Conservation (phyloP, 129 eudicot species). For the Ambrosia trifida region DNA sequence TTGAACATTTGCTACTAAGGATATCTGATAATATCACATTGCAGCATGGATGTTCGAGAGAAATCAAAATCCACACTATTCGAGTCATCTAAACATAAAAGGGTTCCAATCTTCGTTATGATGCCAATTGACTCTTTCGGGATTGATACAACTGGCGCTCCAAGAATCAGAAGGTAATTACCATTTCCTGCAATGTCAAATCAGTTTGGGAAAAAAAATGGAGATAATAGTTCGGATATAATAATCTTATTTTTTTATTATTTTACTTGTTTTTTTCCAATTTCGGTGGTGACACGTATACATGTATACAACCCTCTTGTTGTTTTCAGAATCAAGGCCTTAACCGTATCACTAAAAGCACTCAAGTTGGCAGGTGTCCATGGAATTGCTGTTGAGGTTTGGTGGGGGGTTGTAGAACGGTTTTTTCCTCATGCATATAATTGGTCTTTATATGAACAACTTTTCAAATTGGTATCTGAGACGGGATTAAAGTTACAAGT, state of each 20-base stretch:
- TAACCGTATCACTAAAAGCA: conserved; percentile 63
- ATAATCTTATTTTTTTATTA: conserved; percentile 2
- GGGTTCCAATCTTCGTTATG: conserved; percentile 66
- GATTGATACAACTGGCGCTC: conserved; percentile 56
- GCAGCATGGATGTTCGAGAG: conserved; percentile 72
- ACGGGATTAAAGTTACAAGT: conserved; percentile 62
- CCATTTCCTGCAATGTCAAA: conserved; percentile 10
- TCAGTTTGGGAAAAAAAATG: conserved; percentile 13
- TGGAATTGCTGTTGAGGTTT: conserved; percentile 72
- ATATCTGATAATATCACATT: conserved; percentile 29
- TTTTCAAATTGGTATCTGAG: conserved; percentile 50
- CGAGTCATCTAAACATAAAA: conserved; percentile 57
- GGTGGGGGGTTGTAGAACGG: conserved; percentile 77
- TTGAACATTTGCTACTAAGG: background rate
- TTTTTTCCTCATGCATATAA: conserved; percentile 53
- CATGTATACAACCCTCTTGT: conserved; percentile 17
- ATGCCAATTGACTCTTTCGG: conserved; percentile 67
- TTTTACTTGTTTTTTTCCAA: conserved; percentile 26
- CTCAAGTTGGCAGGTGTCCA: conserved; percentile 77
- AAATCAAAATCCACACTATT: conserved; percentile 52
- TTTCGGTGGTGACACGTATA: conserved; percentile 32
- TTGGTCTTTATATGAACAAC: conserved; percentile 66
- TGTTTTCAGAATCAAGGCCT: conserved; percentile 63
- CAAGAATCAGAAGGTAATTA: conserved; percentile 62
- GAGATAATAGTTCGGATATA: conserved; percentile 21